Evolutionary conservation across 2,329 filamentous ascomycete species (phyloP).

Genomic region (Cryphonectria nitschkei): DNA sequence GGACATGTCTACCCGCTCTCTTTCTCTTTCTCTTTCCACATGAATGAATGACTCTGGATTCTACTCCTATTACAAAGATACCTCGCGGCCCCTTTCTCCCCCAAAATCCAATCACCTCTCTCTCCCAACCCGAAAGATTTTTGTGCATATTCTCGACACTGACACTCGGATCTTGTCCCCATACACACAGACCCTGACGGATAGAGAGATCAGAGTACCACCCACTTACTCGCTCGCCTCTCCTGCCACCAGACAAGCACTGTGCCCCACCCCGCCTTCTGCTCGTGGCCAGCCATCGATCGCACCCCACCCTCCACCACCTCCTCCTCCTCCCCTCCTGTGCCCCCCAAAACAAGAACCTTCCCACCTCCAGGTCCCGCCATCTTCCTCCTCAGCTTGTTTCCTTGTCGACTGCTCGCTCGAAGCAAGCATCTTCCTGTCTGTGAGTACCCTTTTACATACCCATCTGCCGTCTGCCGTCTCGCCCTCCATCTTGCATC

Average conservation of each 20-base stretch:
- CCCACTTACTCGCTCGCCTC: neutral
- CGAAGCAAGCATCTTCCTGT: constrained; percentile 11
- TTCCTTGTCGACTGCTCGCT: constrained; percentile 7
- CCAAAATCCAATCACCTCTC: neutral
- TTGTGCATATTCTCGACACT: neutral
- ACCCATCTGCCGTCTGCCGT: neutral
- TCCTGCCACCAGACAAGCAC: constrained; percentile 13
- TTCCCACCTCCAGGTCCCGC: neutral
- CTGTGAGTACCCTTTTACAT: constrained; percentile 3
- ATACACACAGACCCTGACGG: neutral
- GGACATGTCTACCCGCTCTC: neutral
- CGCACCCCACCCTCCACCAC: neutral
- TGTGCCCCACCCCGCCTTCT: constrained; percentile 17
- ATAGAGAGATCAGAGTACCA: neutral
- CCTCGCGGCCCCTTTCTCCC: neutral
- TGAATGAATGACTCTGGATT: neutral
- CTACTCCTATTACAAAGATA: neutral
- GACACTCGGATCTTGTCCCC: constrained; percentile 4
- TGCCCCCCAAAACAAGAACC: constrained; percentile 1
- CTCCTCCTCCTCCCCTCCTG: neutral
- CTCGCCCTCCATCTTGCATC: neutral
- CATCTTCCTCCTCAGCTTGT: constrained; percentile 9
- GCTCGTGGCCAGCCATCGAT: constrained; percentile 12
- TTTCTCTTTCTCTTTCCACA: neutral
- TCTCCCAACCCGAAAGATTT: neutral